Evolutionary conservation across 1,139 yeast species (phyloP), one percentile per base, ranked within the genome.

Genomic region (Hyphopichia burtonii): DNA sequence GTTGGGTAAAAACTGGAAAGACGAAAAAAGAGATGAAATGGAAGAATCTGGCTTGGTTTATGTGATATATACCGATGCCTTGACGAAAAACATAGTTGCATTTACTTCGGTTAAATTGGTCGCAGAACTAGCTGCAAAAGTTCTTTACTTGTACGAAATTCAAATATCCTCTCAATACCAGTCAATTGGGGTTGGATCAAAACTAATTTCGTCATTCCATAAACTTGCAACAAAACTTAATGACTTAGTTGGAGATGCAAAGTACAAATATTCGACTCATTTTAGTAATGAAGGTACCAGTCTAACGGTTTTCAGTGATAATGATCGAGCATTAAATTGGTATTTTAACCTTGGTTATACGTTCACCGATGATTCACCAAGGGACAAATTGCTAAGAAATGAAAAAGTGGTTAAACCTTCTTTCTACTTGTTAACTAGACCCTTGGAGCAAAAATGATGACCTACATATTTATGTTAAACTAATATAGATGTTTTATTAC

Each of bases 141-240:
- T 70, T 20, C 54, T 80, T 7, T 80, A 78, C 50, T 60, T 80
- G 31, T 80, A 77, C 52, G 86, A 80, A 54, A 70, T 80, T 39
- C 85, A 80, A 44, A 68, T 78, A 3, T 43, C 45, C 18, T 57
- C 62, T 1, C 17, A 43, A 17, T 56, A 41, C 41, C 77, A 71
- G 45, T 56, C 63, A 9, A 44, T 43, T 12, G 55, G 63, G 11
- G 38, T 68, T 3, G 84, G 83, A 1, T 34, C 58, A 3, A 25
- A 25, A 5, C 51, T 79, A 27, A 56, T 79, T 38, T 41, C 39
- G 1, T 35, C 46, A 3, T 61, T 74, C 30, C 74, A 72, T 38
- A 19, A 41, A 1, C 47, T 66, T 10, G 54, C 68, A 0, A 23
- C 22, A 1, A 12, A 35, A 11, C 46, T 71, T 18, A 50, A 46